Conservation (phyloP, 1,284 basidiomycete species). For the Phellopilus nigrolimitatus region DNA sequence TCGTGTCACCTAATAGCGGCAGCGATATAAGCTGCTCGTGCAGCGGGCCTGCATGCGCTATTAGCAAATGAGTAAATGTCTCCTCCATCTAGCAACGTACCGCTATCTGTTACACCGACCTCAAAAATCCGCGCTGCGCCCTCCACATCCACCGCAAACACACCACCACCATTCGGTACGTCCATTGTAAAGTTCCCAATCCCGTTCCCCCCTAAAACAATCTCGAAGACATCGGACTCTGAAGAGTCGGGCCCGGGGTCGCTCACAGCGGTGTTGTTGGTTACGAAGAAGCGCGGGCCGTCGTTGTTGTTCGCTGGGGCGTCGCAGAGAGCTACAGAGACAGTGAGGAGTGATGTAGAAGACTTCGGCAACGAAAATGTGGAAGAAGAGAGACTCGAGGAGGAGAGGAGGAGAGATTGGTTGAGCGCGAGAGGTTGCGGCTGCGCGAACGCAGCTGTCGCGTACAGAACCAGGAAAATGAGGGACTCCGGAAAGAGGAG, state of each 20-base stretch:
- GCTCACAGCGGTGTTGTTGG: constrained; percentile 44
- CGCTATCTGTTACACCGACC: constrained; percentile 49
- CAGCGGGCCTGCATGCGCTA: constrained; percentile 35
- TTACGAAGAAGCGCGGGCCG: constrained; percentile 48
- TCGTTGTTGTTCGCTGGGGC: constrained; percentile 23
- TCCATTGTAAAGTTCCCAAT: constrained; percentile 52
- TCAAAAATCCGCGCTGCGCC: constrained; percentile 43
- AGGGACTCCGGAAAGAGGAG: neutral
- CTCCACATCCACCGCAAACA: constrained; percentile 43
- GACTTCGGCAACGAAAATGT: constrained; percentile 32
- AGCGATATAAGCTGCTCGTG: constrained; percentile 40
- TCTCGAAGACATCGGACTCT: constrained; percentile 45
- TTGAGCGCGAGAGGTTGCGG: constrained; percentile 9
- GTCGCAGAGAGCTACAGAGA: constrained; percentile 58
- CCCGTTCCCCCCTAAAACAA: constrained; percentile 43
- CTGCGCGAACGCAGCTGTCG: constrained; percentile 4
- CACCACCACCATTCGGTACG: constrained; percentile 39
- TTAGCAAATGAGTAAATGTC: constrained; percentile 17
- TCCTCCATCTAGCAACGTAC: constrained; percentile 33
- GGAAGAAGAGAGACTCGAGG: constrained; percentile 16
- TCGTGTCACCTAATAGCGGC: constrained; percentile 74
- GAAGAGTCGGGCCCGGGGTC: constrained; percentile 37
- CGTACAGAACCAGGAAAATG: constrained; percentile 5
- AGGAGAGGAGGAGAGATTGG: constrained; percentile 10
- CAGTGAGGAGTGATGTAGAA: constrained; percentile 37